These are phyloP conservation scores for Gonium pectorale DNA, from an alignment of 139 green algal species.

Conservation along the genomic window DNA sequence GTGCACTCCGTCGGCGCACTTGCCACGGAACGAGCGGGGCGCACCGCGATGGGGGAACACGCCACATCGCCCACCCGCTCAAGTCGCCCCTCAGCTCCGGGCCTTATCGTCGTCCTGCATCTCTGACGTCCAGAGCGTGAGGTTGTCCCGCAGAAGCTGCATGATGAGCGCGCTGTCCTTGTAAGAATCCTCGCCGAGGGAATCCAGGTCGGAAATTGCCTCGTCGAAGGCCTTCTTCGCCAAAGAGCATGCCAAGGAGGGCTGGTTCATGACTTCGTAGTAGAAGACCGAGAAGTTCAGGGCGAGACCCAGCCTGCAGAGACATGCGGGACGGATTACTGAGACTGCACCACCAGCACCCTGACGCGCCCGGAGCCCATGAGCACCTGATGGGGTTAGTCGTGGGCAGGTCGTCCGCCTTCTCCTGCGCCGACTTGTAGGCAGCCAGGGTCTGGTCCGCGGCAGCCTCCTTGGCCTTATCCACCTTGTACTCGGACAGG, in stretches of 20 bases:
- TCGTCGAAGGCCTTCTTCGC: slow-evolving; percentile 99
- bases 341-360: not conserved
- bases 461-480: slow-evolving; percentile 89
- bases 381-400: slow-evolving; percentile 95
- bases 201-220: slow-evolving; percentile 98
- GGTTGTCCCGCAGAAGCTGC: slow-evolving; percentile 99
- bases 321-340: not conserved
- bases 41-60: too few relatives aligned
- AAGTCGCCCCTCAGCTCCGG: slow-evolving; percentile 7
- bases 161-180: slow-evolving; percentile 99
- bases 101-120: slow-evolving; percentile 82
- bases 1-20: too few relatives aligned
- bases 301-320: slow-evolving; percentile 80
- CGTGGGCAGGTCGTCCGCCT: slow-evolving; percentile 81
- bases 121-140: slow-evolving; percentile 98
- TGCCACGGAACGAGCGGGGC: too few relatives aligned
- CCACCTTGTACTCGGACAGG: slow-evolving; percentile 97
- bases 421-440: slow-evolving; percentile 94
- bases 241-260: slow-evolving; percentile 93
- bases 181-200: slow-evolving; percentile 98
- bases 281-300: slow-evolving; percentile 99
- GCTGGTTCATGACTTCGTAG: slow-evolving; percentile 99
- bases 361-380: too few relatives aligned
- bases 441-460: slow-evolving; percentile 94
- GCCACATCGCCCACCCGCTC: too few relatives aligned